Percentiles rank a stretch among this genome's conserved stretches.
phyloP scores from a whole-genome alignment of 345 rosid genomes.

The Firmiana major region DNA sequence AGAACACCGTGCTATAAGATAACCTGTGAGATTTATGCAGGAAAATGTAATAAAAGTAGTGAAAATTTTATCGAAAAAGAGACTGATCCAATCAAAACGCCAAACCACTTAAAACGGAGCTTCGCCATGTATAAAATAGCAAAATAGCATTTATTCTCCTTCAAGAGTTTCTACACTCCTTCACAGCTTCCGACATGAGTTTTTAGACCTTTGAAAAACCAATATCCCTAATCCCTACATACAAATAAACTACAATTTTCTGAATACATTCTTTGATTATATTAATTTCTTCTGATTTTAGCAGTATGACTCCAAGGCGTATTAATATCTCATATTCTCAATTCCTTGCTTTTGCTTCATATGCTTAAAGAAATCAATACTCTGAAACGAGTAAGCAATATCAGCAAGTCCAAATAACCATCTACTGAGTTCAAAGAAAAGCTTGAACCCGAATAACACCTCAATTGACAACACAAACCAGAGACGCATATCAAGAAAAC shows the following conservation, averaged over 20 bases:
- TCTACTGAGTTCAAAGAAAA: neutral
- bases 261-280: neutral
- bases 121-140: neutral
- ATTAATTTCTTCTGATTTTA: neutral
- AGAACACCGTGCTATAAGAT: conserved; percentile 1
- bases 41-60: neutral
- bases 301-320: neutral
- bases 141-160: neutral
- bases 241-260: neutral
- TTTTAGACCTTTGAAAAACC: neutral
- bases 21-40: neutral
- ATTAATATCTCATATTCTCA: neutral
- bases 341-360: neutral
- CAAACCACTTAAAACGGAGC: neutral
- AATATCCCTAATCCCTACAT: neutral
- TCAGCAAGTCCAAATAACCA: neutral
- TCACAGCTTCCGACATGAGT: neutral
- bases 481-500: neutral
- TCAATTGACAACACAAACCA: neutral
- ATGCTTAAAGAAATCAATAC: neutral
- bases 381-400: neutral
- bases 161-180: neutral
- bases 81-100: neutral
- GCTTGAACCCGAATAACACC: neutral
- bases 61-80: neutral